Evolutionary conservation across 208 protist genomes (phyloP).

Genomic region (Angomonas desouzai): DNA sequence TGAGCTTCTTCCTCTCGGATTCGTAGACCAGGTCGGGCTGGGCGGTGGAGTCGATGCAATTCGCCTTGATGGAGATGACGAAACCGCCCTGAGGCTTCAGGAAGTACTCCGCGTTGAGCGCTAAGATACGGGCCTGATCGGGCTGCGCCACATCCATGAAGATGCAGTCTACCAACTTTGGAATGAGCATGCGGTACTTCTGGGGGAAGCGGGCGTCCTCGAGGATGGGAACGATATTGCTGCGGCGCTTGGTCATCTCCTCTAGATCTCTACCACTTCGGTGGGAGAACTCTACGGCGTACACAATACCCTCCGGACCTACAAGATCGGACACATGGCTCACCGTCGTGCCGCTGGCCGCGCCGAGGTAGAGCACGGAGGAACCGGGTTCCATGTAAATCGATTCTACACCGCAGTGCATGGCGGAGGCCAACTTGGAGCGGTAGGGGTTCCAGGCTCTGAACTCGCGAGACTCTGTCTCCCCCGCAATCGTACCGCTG

Average conservation of each 20-base stretch:
- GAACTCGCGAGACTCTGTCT: conserved; percentile 96
- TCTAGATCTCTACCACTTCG: conserved; percentile 99
- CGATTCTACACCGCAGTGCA: conserved; percentile 98
- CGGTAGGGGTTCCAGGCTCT: conserved; percentile 99
- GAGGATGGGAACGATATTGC: conserved; percentile 99
- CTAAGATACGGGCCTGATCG: conserved; percentile 99
- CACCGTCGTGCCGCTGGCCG: conserved; percentile 99
- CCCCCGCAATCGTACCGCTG: conserved; percentile 59
- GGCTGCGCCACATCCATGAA: conserved; percentile 99
- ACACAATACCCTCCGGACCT: conserved; percentile 98
- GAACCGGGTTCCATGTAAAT: conserved; percentile 98
- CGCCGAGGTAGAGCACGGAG: conserved; percentile 99
- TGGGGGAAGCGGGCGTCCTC: conserved; percentile 99
- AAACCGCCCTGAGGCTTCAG: conserved; percentile 99
- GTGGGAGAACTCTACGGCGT: conserved; percentile 99
- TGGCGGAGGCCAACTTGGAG: conserved; percentile 98
- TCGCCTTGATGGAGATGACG: conserved; percentile 99
- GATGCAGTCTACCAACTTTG: conserved; percentile 98
- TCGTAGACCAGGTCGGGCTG: conserved; percentile 97
- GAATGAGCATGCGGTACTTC: conserved; percentile 99
- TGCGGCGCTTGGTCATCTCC: conserved; percentile 99
- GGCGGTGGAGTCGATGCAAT: conserved; percentile 99
- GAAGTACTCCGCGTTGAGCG: conserved; percentile 98
- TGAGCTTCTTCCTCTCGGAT: conserved; percentile 95
- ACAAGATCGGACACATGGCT: conserved; percentile 99